A percentile compares a stretch with the other conserved stretches of the same genome.
Conservation (phyloP, 345 rosid genomes). For the Eucalyptus marginata region DNA sequence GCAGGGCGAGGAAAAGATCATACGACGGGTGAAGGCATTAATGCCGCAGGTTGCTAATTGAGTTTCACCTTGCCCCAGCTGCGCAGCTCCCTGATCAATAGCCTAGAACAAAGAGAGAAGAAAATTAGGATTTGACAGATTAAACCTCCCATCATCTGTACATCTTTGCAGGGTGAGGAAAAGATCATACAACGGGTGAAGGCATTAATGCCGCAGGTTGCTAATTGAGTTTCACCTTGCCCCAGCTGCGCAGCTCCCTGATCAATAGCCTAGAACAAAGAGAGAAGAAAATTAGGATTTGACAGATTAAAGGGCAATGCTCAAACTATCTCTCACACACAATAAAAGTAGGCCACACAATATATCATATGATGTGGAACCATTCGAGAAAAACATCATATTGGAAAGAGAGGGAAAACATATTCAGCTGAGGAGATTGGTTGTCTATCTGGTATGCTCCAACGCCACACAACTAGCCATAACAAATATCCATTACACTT, state of each 20-base stretch:
- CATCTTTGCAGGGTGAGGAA: neutral
- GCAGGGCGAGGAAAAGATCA: neutral
- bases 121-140: neutral
- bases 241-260: slow-evolving; percentile 10
- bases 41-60: slow-evolving; percentile 7
- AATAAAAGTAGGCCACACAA: neutral
- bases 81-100: slow-evolving; percentile 15
- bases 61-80: slow-evolving; percentile 11
- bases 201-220: slow-evolving; percentile 2
- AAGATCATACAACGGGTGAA: neutral
- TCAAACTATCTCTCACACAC: neutral
- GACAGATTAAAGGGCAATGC: neutral
- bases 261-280: slow-evolving; percentile 30
- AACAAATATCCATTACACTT: neutral
- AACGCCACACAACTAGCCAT: neutral
- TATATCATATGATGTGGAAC: neutral
- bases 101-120: slow-evolving; percentile 19
- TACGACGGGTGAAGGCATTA: neutral
- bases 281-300: neutral
- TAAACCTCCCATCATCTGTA: neutral
- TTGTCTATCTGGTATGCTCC: neutral
- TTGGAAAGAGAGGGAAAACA: neutral
- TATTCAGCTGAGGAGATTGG: neutral
- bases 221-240: slow-evolving; percentile 11
- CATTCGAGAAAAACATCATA: neutral